phyloP scores from a whole-genome alignment of 73 alveolate species.

The Symbiodinium pilosum region DNA sequence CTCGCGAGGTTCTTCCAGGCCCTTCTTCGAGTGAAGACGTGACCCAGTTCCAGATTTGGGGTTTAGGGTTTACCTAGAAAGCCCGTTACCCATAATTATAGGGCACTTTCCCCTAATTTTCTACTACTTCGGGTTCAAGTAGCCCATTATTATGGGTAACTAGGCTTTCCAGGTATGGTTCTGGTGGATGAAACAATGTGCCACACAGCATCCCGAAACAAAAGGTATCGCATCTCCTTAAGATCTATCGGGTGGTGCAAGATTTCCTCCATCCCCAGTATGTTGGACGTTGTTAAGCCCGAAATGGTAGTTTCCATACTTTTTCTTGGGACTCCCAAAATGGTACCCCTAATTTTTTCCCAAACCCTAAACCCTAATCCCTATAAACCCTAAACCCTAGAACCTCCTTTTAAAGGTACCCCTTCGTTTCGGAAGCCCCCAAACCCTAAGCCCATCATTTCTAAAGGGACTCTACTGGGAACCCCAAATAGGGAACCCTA shows the following conservation, averaged over 20 bases:
- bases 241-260: neutral
- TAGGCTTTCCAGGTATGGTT: neutral
- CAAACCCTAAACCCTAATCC: neutral
- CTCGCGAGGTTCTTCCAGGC: conserved; percentile 76
- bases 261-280: neutral
- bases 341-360: neutral
- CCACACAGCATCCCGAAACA: neutral
- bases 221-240: neutral
- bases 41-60: no score
- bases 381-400: neutral
- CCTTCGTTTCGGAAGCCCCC: neutral
- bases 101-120: neutral
- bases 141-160: neutral
- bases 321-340: neutral
- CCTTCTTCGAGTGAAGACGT: no score
- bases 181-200: neutral
- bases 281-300: neutral
- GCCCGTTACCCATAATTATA: neutral
- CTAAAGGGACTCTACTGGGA: no score
- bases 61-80: neutral
- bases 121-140: neutral
- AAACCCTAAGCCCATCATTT: neutral
- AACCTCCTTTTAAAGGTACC: neutral
- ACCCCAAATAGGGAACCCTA: no score
- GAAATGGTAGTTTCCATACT: neutral